These are phyloP conservation scores for Fragaria vesca DNA, from an alignment of 306 rosid genomes.

Conservation along the genomic window DNA sequence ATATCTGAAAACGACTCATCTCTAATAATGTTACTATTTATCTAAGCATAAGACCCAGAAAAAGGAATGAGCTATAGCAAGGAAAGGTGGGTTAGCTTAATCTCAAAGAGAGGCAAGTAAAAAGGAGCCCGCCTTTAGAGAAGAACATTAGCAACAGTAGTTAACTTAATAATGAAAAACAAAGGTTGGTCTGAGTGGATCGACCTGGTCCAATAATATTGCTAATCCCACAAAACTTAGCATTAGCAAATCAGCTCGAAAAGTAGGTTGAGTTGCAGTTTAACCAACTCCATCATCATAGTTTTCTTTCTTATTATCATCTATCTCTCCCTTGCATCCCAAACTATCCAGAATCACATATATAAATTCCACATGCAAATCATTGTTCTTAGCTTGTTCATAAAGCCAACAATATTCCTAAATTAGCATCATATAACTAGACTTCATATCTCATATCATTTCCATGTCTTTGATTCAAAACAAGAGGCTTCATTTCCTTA, in stretches of 20 bases:
- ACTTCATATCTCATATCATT: conserved; percentile 19
- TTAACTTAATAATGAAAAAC: conserved; percentile 12
- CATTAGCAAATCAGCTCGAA: conserved; percentile 8
- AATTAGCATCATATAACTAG: conserved; percentile 28
- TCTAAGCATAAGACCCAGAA: conserved; percentile 5
- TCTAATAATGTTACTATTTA: background rate
- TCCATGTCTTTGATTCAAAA: conserved; percentile 14
- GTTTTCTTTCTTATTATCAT: background rate
- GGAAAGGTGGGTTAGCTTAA: conserved; percentile 26
- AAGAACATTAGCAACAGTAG: conserved; percentile 9
- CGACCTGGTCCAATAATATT: conserved; percentile 2
- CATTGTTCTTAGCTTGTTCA: conserved; percentile 53
- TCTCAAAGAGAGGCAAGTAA: conserved; percentile 31
- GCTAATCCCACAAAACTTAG: conserved; percentile 8
- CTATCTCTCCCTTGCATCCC: conserved; percentile 22
- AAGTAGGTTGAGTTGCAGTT: conserved; percentile 36
- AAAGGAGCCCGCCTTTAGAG: conserved; percentile 20
- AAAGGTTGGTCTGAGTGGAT: conserved; percentile 24
- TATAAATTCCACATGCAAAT: conserved; percentile 42
- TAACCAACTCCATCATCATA: conserved; percentile 50
- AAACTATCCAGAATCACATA: conserved; percentile 39
- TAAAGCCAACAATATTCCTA: conserved; percentile 44
- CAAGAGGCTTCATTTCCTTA: conserved; percentile 13
- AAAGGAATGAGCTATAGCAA: background rate
- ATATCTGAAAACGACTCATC: background rate